phyloP scores from a whole-genome alignment of 768 basidiomycete species.

The Dacryopinax spathularia region DNA sequence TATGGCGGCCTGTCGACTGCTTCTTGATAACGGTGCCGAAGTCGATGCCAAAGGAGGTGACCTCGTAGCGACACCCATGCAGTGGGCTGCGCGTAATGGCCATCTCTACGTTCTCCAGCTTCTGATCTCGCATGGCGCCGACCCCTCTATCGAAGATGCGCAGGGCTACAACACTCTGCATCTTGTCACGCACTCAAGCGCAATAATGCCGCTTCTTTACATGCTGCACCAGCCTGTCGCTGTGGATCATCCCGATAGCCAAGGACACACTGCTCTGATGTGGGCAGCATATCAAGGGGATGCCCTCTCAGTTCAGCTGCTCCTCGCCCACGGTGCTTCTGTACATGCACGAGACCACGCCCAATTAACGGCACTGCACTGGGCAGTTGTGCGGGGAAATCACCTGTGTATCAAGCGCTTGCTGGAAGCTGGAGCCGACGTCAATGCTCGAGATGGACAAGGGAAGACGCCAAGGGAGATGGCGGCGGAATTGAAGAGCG shows the following conservation, averaged over 20 bases:
- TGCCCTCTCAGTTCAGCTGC: conserved; percentile 79
- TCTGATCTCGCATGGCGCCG: conserved; percentile 75
- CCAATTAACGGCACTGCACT: conserved; percentile 82
- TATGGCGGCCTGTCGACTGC: conserved; percentile 67
- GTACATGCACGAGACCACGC: conserved; percentile 60
- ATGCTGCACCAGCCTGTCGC: conserved; percentile 85
- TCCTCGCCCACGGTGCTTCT: conserved; percentile 78
- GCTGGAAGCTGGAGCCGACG: conserved; percentile 72
- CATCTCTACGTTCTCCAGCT: conserved; percentile 92
- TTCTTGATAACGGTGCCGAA: conserved; percentile 85
- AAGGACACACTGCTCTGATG: conserved; percentile 91
- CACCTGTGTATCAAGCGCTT: conserved; percentile 64
- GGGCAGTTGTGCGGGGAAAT: conserved; percentile 96
- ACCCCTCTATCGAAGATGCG: conserved; percentile 78
- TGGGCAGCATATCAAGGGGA: conserved; percentile 99
- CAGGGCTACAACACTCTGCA: conserved; percentile 96
- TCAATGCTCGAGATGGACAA: conserved; percentile 63
- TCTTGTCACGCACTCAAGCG: conserved; percentile 85
- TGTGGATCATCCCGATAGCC: conserved; percentile 77
- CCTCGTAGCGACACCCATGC: conserved; percentile 83
- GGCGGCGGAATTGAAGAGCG: conserved; percentile 82
- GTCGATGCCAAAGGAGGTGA: conserved; percentile 92
- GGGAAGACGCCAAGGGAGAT: conserved; percentile 87
- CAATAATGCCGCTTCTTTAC: conserved; percentile 87
- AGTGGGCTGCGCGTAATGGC: conserved; percentile 96